Evolutionary conservation across 1,284 basidiomycete species (phyloP).

Genomic region (Microstroma glucosiphilum): DNA sequence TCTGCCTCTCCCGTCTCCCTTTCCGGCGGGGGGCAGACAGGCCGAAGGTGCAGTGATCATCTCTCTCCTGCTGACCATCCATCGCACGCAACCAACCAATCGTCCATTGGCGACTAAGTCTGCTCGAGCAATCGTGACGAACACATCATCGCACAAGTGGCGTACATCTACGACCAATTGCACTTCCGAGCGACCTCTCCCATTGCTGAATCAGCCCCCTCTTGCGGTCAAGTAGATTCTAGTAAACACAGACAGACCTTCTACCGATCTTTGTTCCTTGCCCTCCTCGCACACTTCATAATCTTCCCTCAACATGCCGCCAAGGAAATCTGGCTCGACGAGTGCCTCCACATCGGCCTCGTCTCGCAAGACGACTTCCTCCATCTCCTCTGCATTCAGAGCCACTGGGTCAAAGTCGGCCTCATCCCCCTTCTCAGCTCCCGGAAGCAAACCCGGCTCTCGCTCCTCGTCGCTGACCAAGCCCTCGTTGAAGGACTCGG

Average conservation of each 20-base stretch:
- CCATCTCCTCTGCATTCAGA: background rate
- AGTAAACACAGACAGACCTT: background rate
- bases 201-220: background rate
- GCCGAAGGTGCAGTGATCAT: no score
- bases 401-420: background rate
- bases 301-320: conserved; percentile 1
- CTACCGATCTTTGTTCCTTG: background rate
- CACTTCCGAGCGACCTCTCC: background rate
- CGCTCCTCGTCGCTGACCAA: background rate
- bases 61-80: no score
- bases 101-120: no score
- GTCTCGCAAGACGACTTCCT: background rate
- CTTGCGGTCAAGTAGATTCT: background rate
- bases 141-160: no score
- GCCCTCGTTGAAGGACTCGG: background rate
- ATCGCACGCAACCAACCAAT: no score
- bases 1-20: no score
- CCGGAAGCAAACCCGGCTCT: background rate
- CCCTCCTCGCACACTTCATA: background rate
- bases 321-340: background rate
- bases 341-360: background rate
- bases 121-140: no score
- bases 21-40: no score
- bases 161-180: background rate
- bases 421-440: background rate